A percentile compares a stretch with the other conserved stretches of the same genome.
Evolutionary conservation across 257 asterid species (phyloP).

Genomic region (Rauvolfia tetraphylla): DNA sequence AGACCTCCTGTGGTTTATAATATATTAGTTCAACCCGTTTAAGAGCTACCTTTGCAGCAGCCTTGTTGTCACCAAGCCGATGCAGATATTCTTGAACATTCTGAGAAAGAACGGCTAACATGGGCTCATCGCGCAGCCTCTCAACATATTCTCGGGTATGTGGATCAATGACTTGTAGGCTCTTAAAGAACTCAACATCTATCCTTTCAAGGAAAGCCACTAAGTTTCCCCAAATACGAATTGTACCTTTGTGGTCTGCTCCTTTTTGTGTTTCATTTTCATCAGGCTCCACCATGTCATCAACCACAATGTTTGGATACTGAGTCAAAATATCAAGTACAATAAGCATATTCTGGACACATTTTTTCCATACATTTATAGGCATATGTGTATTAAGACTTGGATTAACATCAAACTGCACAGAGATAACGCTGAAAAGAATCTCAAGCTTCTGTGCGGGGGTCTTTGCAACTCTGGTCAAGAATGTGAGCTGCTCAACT

Average conservation of each 20-base stretch:
- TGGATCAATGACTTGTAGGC: slow-evolving; percentile 95
- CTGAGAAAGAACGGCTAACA: slow-evolving; percentile 77
- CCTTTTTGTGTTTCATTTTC: slow-evolving; percentile 94
- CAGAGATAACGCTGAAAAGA: slow-evolving; percentile 82
- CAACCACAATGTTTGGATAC: slow-evolving; percentile 83
- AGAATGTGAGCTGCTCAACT: slow-evolving; percentile 92
- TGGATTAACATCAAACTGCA: slow-evolving; percentile 85
- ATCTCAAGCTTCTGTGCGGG: slow-evolving; percentile 98
- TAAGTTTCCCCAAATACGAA: slow-evolving; percentile 89
- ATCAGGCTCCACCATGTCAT: slow-evolving; percentile 84
- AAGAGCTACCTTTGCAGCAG: slow-evolving; percentile 96
- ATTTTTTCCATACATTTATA: slow-evolving; percentile 86
- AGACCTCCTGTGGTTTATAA: slow-evolving; percentile 94
- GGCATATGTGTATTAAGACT: slow-evolving; percentile 95
- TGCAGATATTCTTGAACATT: slow-evolving; percentile 81
- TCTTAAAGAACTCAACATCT: slow-evolving; percentile 85
- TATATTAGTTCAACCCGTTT: slow-evolving; percentile 84
- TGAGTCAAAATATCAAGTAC: slow-evolving; percentile 78
- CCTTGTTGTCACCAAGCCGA: slow-evolving; percentile 58
- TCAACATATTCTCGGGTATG: slow-evolving; percentile 91
- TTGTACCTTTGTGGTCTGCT: slow-evolving; percentile 60
- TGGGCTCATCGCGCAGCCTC: slow-evolving; percentile 90
- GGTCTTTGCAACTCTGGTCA: slow-evolving; percentile 87
- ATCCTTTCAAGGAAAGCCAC: slow-evolving; percentile 86
- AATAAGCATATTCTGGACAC: slow-evolving; percentile 65